Evolutionary conservation across 2,329 filamentous ascomycete species (phyloP), one percentile per base, ranked within the genome.

Genomic region (Aspergillus sp.): DNA sequence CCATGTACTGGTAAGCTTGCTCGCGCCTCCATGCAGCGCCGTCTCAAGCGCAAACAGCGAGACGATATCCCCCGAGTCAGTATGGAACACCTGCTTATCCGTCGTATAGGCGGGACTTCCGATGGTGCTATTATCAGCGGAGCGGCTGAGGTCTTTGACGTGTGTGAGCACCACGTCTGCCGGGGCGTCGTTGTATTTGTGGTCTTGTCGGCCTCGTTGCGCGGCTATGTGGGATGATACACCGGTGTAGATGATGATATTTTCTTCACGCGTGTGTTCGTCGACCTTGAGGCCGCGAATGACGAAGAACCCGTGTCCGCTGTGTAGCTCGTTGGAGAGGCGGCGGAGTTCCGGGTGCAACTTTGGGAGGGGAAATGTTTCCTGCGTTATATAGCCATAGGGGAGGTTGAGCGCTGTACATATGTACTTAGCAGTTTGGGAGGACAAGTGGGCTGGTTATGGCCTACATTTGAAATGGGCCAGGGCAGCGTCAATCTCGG

Each of bases 111-210:
- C 76, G 0, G 78, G 77, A 0, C 75, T 71, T 1, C 76, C 74
- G 42, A 80, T 79, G 13, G 68, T 65, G 13, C 65, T 33, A 2
- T 42, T 65, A 9, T 72, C 59, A 2, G 58, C 62, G 0, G 56
- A 56, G 33, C 61, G 54, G 34, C 66, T 73, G 3, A 89, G 73
- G 63, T 89, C 86, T 67, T 86, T 89, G 71, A 89, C 85, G 60
- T 89, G 86, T 9, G 79, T 75, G 3, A 86, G 69, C 5, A 85
- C 80, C 0, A 84, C 80, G 51, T 84, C 82, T 1, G 64, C 62
- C 0, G 57, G 56, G 11, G 61, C 53, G 8, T 48, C 59, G 11
- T 57, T n/a, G 6, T 58, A 62, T 20, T 74, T 74, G 41, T 72
- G 73, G 62, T 79, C 75, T 61, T 81, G 79, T 0, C 75, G 69